These are phyloP conservation scores for Arabidopsis suecica DNA, from an alignment of 345 rosid genomes.

Conservation along the genomic window DNA sequence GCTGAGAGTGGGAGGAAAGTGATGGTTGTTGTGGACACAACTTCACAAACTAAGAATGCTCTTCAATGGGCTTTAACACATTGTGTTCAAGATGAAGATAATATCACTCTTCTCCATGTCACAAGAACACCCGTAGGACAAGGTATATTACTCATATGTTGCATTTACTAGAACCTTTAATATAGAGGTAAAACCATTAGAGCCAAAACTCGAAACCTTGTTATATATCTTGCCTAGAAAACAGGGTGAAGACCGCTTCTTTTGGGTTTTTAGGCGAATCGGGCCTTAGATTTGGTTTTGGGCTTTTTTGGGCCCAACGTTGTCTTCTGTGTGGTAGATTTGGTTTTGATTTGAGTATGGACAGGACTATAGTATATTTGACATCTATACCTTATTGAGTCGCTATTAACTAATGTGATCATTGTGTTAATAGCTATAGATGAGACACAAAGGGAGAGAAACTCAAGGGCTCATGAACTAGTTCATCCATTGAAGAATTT, in stretches of 20 bases:
- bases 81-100: slow-evolving; percentile 81
- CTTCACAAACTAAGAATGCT: slow-evolving; percentile 85
- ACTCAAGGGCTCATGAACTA: slow-evolving; percentile 61
- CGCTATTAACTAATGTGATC: not conserved
- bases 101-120: slow-evolving; percentile 73
- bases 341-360: not conserved
- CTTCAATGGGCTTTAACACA: slow-evolving; percentile 96
- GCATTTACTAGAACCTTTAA: not conserved
- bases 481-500: slow-evolving; percentile 69
- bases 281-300: slow-evolving; percentile 10
- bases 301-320: slow-evolving; percentile 8
- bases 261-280: not conserved
- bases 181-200: not conserved
- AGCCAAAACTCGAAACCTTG: slow-evolving; percentile 3
- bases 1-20: slow-evolving; percentile 66
- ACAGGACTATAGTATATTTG: not conserved
- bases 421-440: slow-evolving; percentile 42
- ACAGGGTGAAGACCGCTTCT: not conserved
- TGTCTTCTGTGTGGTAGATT: not conserved
- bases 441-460: slow-evolving; percentile 56
- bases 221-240: not conserved
- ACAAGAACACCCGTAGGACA: slow-evolving; percentile 46
- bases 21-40: slow-evolving; percentile 88
- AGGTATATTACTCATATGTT: slow-evolving; percentile 47
- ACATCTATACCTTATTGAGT: not conserved